These are phyloP conservation scores for Trametes meyenii DNA, from an alignment of 768 basidiomycete genomes.

Conservation along the genomic window DNA sequence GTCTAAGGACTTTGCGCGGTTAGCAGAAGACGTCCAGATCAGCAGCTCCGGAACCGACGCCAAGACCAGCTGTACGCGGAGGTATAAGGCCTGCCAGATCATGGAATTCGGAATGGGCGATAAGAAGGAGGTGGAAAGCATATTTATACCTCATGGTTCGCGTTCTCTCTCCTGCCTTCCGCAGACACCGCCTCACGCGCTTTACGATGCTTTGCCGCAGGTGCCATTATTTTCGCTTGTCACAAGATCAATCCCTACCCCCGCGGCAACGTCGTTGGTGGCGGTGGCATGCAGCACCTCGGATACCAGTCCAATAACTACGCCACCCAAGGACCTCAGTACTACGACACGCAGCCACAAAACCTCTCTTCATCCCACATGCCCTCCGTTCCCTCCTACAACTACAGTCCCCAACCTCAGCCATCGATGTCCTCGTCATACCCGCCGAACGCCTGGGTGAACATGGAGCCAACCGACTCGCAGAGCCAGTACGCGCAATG, in stretches of 20 bases:
- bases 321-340: slow-evolving; percentile 29
- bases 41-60: slow-evolving; percentile 63
- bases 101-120: slow-evolving; percentile 51
- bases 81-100: slow-evolving; percentile 74
- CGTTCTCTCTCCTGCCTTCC: slow-evolving; percentile 25
- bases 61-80: slow-evolving; percentile 84
- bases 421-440: slow-evolving; percentile 22
- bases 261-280: slow-evolving; percentile 25
- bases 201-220: slow-evolving; percentile 37
- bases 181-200: slow-evolving; percentile 9
- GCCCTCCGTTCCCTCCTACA: slow-evolving; percentile 27
- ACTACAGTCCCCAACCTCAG: slow-evolving; percentile 22
- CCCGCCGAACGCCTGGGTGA: slow-evolving; percentile 20
- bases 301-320: slow-evolving; percentile 32
- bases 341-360: slow-evolving; percentile 35
- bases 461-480: slow-evolving; percentile 14
- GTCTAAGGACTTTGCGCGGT: slow-evolving; percentile 49
- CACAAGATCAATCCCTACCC: slow-evolving; percentile 57
- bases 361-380: slow-evolving; percentile 29
- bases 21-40: slow-evolving; percentile 72
- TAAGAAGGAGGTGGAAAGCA: slow-evolving; percentile 75
- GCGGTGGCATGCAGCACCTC: slow-evolving; percentile 23
- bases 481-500: slow-evolving; percentile 19
- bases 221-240: slow-evolving; percentile 73
- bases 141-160: slow-evolving; percentile 87